Conservation (phyloP, 2,329 filamentous ascomycete genomes). For the Pyrenophora graminea region DNA sequence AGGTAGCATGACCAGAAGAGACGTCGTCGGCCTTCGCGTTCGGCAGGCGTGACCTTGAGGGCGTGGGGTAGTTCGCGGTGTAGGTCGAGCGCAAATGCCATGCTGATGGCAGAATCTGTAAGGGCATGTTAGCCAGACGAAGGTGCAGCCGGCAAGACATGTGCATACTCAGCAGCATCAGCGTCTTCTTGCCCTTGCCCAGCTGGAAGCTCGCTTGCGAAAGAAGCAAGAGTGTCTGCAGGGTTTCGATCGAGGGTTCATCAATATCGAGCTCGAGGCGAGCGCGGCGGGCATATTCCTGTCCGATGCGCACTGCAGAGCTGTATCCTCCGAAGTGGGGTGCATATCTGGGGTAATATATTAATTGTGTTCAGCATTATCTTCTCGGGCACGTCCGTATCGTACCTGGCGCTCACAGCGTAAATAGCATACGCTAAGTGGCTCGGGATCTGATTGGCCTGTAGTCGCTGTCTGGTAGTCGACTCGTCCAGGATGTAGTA, state of each 20-base stretch:
- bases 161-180: constrained; percentile 76
- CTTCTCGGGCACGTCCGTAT: constrained; percentile 36
- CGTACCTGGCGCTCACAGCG: constrained; percentile 52
- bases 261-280: constrained; percentile 75
- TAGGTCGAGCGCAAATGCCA: constrained; percentile 80
- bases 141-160: neutral
- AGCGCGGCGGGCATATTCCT: constrained; percentile 73
- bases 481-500: constrained; percentile 81
- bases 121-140: constrained; percentile 22
- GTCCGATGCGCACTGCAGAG: constrained; percentile 68
- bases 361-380: constrained; percentile 54
- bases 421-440: constrained; percentile 59
- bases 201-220: constrained; percentile 75
- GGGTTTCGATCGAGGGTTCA: constrained; percentile 75
- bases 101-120: constrained; percentile 74
- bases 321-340: constrained; percentile 69
- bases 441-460: constrained; percentile 65
- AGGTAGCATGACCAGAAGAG: constrained; percentile 90
- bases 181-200: constrained; percentile 81
- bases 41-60: constrained; percentile 65
- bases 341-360: constrained; percentile 62
- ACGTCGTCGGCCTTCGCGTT: constrained; percentile 76
- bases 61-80: constrained; percentile 74
- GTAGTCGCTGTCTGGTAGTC: constrained; percentile 71
- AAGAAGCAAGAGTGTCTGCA: constrained; percentile 77